Evolutionary conservation across 257 asterid genomes (phyloP).

Genomic region (Solanum chmielewskii): DNA sequence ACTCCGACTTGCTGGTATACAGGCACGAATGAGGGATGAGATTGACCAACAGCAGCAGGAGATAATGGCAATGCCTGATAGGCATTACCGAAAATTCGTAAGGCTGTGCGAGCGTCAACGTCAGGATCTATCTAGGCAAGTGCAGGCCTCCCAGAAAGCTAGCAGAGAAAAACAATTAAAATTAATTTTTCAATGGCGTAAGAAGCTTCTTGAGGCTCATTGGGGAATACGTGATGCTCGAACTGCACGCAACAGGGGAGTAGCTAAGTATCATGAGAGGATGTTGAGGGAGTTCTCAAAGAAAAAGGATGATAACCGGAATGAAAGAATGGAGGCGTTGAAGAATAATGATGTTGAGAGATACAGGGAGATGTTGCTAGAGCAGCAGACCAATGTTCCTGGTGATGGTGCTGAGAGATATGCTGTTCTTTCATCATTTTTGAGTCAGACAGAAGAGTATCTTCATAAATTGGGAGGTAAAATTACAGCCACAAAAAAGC

Average conservation of each 20-base stretch:
- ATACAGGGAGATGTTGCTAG: slow-evolving; percentile 95
- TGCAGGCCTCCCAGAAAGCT: slow-evolving; percentile 78
- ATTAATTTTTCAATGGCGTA: slow-evolving; percentile 93
- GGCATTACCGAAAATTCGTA: slow-evolving; percentile 90
- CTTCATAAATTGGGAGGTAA: slow-evolving; percentile 84
- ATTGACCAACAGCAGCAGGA: slow-evolving; percentile 92
- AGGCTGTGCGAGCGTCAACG: slow-evolving; percentile 97
- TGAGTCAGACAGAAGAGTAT: slow-evolving; percentile 91
- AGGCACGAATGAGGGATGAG: slow-evolving; percentile 86
- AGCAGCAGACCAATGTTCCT: slow-evolving; percentile 72
- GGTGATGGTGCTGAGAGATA: slow-evolving; percentile 99
- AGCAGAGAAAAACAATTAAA: slow-evolving; percentile 87
- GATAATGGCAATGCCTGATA: slow-evolving; percentile 98
- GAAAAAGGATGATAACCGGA: slow-evolving; percentile 80
- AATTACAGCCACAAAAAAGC: slow-evolving; percentile 91
- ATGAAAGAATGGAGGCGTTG: slow-evolving; percentile 96
- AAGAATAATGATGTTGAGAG: slow-evolving; percentile 98
- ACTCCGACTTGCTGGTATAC: slow-evolving; percentile 83
- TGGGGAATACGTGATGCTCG: slow-evolving; percentile 99
- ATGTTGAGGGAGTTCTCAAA: slow-evolving; percentile 95
- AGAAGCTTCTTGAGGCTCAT: slow-evolving; percentile 96
- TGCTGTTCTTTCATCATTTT: slow-evolving; percentile 86
- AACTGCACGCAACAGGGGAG: slow-evolving; percentile 94
- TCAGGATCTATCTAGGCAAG: slow-evolving; percentile 89
- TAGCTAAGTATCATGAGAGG: slow-evolving; percentile 94